Base-by-base conservation (phyloP, 1,139 yeast genomes). In the Saccharomycopsis hybrid region DNA sequence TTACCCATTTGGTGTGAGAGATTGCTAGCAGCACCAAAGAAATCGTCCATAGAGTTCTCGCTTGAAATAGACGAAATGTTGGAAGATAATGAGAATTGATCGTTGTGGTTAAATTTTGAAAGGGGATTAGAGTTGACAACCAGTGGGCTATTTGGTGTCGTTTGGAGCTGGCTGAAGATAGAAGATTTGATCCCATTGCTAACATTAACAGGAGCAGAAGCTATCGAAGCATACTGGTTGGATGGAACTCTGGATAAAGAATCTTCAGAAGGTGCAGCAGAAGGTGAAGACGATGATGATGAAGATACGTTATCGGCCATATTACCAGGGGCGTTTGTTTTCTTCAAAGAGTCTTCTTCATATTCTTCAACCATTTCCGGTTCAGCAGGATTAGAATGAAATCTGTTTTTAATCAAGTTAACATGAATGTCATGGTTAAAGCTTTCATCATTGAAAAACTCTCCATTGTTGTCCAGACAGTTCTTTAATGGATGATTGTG, bases 401-500 rank as follows among this genome's bases (percentile, higher is more conserved):
- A 39, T 18, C 50, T 29, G 11, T 48, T 48, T 13, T 41, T 48
- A 4, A 28, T 45, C 27, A 50, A 45, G 35, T 51, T 51, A 25
- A 33, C 38, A 13, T 47, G 45, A 36, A 53, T 53, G 35, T 53
- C 55, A 3, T 46, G 43, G 30, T 43, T 48, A 40, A 53, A 53
- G 11, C 44, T 36, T 4, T 35, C 48, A 27, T 35, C 51, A 29
- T 53, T 53, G 47, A 53, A 53, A 11, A 35, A 32, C 11, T 46
- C 54, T 2, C 49, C 53, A 11, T 38, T 38, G 7, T 38, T 32
- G 9, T 13, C n/a, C 2, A 5, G n/a, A 7, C 44, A 39, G 37
- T 51, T 47, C 25, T 48, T 48, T 37, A 53, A 45, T 4, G 56
- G 56, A 37, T 53, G 56, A 32, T 53, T 53, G 29, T 81, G 87